Base-by-base conservation (phyloP, 1,284 basidiomycete species). In the Rhodotorula sp. region DNA sequence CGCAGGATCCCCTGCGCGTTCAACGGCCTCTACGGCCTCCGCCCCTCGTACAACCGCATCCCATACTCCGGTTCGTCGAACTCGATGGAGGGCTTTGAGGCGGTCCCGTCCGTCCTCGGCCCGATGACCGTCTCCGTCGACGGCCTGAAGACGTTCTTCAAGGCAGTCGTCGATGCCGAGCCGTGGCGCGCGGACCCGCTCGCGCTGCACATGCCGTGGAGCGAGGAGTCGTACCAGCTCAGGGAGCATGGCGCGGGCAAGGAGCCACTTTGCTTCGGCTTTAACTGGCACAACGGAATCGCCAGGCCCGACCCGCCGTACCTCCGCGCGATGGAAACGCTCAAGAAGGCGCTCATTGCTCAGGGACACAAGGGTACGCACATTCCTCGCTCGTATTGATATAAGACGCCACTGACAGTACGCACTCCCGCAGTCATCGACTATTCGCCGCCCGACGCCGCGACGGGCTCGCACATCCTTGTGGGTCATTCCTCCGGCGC, bases 251-350 rank as follows among this genome's bases (percentile, higher is more conserved):
- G 86, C 44, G 81, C 82, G 32, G 88, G 88, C 8, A 85, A 83
- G 74, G 85, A 83, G 73, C 80, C 81, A 71, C 82, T 91, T 19
- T 87, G 86, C 69, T 88, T 90, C 73, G 88, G 83, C 1, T 83
- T 91, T 65, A 81, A 89, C 73, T 87, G 85, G 85, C 84, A 91
- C 76, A 85, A 90, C 77, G 89, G 86, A 1, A 71, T 85, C 21
- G 82, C 87, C 19, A 79, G 83, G n/a, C 91, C 91, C 3, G 87
- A 89, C 69, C 91, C 91, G 0, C 90, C 91, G 0, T 81, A 92
- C 29, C 81, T 79, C 27, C 84, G 91, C 48, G 91, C 87, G 0
- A 81, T 94, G 54, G 83, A 86, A 74, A 84, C 83, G 67, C 84
- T 86, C 1, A 87, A 87, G 78, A 80, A 82, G 2, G 88, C 89